Evolutionary conservation across 163 green algal genomes (phyloP), one percentile per base, ranked within the genome.

Genomic region (Scenedesmus sp.): DNA sequence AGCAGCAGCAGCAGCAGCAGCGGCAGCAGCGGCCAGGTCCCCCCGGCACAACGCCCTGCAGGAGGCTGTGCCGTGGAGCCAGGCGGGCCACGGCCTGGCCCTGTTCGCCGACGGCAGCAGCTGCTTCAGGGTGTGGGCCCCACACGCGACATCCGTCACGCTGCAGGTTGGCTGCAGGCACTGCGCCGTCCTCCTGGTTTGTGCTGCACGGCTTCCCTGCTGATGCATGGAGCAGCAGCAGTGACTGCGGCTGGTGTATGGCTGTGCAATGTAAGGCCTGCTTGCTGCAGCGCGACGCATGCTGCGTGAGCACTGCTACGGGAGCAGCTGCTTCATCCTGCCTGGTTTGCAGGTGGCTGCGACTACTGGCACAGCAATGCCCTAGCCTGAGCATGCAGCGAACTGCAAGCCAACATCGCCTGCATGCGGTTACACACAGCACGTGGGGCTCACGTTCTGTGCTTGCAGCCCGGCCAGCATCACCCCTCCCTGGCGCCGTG

Each of bases 111-210:
- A 76, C 65, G 65, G 65, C 65, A 40, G 65, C 65, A 76, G 65
- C 65, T 76, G 65, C 65, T 76, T 76, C 65, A 76, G 65, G 65
- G 65, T 76, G 65, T 76, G 65, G 65, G 65, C 65, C 30, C 65
- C 65, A 76, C 65, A 76, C 65, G 65, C 65, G 2, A 76, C 65
- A 7, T 76, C 65, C 7, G 65, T 37, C 65, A 76, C 65, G 30
- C 65, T 76, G 65, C 65, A 76, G 65, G 65, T 76, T 1, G 0
- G 65, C 24, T 40, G 65, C 65, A 15, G 30, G 30, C 65, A 16
- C 30, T n/a, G 22, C n/a, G 20, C 0, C 10, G 22, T n/a, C 2
- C 56, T 15, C 1, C 56, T 22, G n/a, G n/a, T n/a, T n/a, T n/a
- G n/a, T n/a, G n/a, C n/a, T n/a, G n/a, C n/a, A n/a, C n/a, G n/a